Percentiles rank a stretch among this genome's conserved stretches.
phyloP scores from a whole-genome alignment of 2,329 filamentous ascomycete species.

The Basipetospora sp. region DNA sequence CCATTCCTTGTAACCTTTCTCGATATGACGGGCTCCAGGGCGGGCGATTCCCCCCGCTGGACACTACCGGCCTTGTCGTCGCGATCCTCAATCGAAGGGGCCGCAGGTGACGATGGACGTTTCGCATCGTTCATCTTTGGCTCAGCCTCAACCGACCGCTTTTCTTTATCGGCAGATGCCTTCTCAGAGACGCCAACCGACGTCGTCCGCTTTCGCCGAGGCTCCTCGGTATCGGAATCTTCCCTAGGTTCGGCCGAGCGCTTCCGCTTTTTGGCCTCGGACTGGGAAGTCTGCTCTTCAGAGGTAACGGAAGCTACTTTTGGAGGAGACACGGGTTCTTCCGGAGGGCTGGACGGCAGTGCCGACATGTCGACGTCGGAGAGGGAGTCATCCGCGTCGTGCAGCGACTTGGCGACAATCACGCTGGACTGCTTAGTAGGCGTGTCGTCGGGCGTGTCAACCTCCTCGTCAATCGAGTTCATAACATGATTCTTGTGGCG shows the following conservation, averaged over 20 bases:
- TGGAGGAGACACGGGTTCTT: slow-evolving; percentile 21
- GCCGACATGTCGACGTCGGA: slow-evolving; percentile 24
- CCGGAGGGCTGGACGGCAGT: slow-evolving; percentile 25
- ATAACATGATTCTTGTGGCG: slow-evolving; percentile 48
- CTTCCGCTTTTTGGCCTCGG: slow-evolving; percentile 29
- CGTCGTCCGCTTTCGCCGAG: slow-evolving; percentile 38
- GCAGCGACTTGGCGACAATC: slow-evolving; percentile 22
- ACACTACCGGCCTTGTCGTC: slow-evolving; percentile 16
- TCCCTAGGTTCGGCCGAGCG: slow-evolving; percentile 29
- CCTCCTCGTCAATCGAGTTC: slow-evolving; percentile 38
- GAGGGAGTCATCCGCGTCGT: slow-evolving; percentile 25
- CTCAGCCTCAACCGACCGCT: slow-evolving; percentile 20
- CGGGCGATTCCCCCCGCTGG: slow-evolving; percentile 20
- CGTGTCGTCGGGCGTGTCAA: slow-evolving; percentile 45
- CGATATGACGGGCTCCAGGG: slow-evolving; percentile 19
- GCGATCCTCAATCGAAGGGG: slow-evolving; percentile 11
- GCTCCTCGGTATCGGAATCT: slow-evolving; percentile 30
- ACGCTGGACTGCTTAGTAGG: slow-evolving; percentile 47
- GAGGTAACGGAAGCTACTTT: slow-evolving; percentile 12
- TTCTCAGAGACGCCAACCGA: slow-evolving; percentile 27
- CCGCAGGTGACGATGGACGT: not conserved
- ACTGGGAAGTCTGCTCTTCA: slow-evolving; percentile 9
- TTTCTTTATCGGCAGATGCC: slow-evolving; percentile 13
- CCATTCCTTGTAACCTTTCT: slow-evolving; percentile 28
- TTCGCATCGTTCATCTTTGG: slow-evolving; percentile 12